Percentiles rank a stretch among this genome's conserved stretches.
Evolutionary conservation across 2,329 filamentous ascomycete genomes (phyloP).

Genomic region (Exophiala spinifera): DNA sequence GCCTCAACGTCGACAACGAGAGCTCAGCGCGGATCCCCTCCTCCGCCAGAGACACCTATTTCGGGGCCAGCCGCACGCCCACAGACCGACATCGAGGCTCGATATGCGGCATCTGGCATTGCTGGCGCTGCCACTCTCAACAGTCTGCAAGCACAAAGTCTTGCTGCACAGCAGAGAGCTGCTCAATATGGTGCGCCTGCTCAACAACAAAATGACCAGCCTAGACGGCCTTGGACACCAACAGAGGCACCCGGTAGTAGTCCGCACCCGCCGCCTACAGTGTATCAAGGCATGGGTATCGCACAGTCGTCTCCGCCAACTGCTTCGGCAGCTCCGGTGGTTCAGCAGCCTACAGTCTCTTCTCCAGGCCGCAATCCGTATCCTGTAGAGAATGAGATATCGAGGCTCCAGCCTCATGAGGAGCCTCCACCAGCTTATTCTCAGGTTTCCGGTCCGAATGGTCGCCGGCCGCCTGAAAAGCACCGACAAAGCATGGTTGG

Average conservation of each 20-base stretch:
- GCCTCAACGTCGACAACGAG: conserved; percentile 91
- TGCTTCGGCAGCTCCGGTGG: conserved; percentile 42
- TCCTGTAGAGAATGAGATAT: conserved; percentile 81
- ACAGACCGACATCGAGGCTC: conserved; percentile 79
- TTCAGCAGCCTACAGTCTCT: conserved; percentile 32
- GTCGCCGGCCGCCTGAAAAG: conserved; percentile 73
- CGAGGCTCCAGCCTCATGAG: conserved; percentile 68
- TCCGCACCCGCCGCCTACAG: conserved; percentile 82
- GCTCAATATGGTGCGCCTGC: conserved; percentile 67
- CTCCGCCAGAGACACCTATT: conserved; percentile 88
- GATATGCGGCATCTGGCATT: conserved; percentile 88
- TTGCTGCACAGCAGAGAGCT: conserved; percentile 69
- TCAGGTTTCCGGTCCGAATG: conserved; percentile 58
- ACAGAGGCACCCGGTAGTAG: conserved; percentile 84
- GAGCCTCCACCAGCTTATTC: conserved; percentile 88
- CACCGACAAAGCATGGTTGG: conserved; percentile 47
- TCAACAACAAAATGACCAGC: conserved; percentile 36
- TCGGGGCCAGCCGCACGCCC: conserved; percentile 63
- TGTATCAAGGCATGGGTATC: conserved; percentile 82
- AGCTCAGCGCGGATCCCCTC: conserved; percentile 87
- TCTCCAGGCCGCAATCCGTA: conserved; percentile 52
- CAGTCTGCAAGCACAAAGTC: conserved; percentile 76
- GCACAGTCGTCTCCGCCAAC: conserved; percentile 48
- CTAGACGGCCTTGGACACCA: conserved; percentile 81
- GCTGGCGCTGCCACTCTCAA: conserved; percentile 79